Percentiles rank a stretch among this genome's conserved stretches.
Conservation (phyloP, 1,284 basidiomycete genomes). For the Pseudozyma pruni region DNA sequence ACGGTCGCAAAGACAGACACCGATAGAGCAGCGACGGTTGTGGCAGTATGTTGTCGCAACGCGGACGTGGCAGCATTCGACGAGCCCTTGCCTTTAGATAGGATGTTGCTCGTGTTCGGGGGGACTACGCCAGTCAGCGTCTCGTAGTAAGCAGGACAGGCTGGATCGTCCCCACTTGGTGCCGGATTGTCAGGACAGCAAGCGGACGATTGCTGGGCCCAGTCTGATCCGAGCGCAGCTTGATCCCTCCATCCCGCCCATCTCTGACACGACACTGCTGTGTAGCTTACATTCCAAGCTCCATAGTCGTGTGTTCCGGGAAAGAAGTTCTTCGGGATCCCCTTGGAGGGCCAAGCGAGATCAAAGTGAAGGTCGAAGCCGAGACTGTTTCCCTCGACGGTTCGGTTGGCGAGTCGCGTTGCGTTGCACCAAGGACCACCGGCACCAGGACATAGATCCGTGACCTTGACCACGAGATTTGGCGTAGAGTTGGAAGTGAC, state of each 20-base stretch:
- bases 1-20: neutral
- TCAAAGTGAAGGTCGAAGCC: constrained; percentile 58
- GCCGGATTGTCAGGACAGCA: constrained; percentile 52
- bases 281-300: constrained; percentile 53
- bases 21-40: neutral
- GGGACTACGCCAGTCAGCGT: constrained; percentile 23
- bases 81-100: constrained; percentile 41
- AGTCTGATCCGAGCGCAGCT: constrained; percentile 52
- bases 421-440: constrained; percentile 55
- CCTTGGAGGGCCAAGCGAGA: constrained; percentile 56
- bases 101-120: constrained; percentile 47
- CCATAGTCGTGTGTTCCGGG: constrained; percentile 57
- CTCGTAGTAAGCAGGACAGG: constrained; percentile 48
- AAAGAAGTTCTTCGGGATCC: constrained; percentile 49
- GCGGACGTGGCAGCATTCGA: constrained; percentile 16
- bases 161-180: constrained; percentile 25
- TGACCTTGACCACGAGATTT: constrained; percentile 54
- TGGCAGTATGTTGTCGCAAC: neutral
- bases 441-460: constrained; percentile 51
- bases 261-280: constrained; percentile 40
- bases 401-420: constrained; percentile 22
- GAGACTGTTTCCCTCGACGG: constrained; percentile 37
- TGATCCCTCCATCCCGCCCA: constrained; percentile 53
- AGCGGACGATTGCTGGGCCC: constrained; percentile 49
- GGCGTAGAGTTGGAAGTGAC: constrained; percentile 37